phyloP scores from a whole-genome alignment of 2,329 filamentous ascomycete species.

The Diaporthe amygdali region DNA sequence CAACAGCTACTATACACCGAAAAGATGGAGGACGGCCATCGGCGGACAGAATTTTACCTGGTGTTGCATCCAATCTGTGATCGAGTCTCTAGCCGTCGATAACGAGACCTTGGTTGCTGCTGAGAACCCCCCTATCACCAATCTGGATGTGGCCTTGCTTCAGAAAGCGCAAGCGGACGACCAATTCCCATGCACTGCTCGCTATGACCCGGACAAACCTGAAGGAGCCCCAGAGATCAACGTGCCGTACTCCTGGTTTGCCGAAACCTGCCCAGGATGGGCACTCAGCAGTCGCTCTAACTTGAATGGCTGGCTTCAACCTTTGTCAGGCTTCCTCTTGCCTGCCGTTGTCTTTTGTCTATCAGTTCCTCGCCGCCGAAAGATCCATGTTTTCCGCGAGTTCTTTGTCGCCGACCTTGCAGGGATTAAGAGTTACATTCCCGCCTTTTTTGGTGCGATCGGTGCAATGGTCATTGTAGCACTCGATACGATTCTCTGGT shows the following conservation, averaged over 20 bases:
- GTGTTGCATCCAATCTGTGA: conserved; percentile 32
- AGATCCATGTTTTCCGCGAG: conserved; percentile 27
- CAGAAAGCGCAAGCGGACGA: neutral
- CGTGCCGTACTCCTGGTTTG: conserved; percentile 29
- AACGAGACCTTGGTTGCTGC: conserved; percentile 19
- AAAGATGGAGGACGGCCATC: neutral
- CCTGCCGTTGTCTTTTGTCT: conserved; percentile 36
- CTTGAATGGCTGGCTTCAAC: conserved; percentile 32
- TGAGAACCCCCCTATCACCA: conserved; percentile 1
- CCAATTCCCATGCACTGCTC: conserved; percentile 34
- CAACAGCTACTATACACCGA: neutral
- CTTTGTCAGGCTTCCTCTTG: conserved; percentile 33
- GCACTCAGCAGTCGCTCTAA: conserved; percentile 27
- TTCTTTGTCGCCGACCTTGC: conserved; percentile 28
- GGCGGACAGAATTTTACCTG: conserved; percentile 33
- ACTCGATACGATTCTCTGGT: conserved; percentile 34
- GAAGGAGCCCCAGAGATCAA: conserved; percentile 30
- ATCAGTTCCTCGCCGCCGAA: conserved; percentile 33
- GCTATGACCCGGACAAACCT: conserved; percentile 26
- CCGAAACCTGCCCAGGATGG: conserved; percentile 33
- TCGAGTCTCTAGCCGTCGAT: conserved; percentile 24
- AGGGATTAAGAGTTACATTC: conserved; percentile 25
- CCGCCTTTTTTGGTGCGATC: conserved; percentile 23
- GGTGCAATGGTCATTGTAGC: conserved; percentile 29
- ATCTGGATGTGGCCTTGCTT: conserved; percentile 12